Evolutionary conservation across 2,329 filamentous ascomycete genomes (phyloP).

Genomic region (Alternaria incomplexa): DNA sequence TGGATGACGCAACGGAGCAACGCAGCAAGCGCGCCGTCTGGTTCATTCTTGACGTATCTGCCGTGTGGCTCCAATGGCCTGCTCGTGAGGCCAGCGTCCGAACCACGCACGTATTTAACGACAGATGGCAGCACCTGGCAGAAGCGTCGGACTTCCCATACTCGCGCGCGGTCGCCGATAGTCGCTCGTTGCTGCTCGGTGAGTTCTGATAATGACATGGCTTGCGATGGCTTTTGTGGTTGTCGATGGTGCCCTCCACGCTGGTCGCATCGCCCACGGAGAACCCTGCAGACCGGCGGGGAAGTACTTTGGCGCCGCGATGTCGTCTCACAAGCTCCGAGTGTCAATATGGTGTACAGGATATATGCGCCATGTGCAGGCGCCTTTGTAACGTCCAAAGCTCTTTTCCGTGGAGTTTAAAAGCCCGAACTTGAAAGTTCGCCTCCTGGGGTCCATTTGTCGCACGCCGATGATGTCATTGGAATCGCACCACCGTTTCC

Average conservation of each 20-base stretch:
- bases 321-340: neutral
- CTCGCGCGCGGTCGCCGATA: constrained; percentile 5
- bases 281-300: neutral
- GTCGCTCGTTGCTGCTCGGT: constrained; percentile 9
- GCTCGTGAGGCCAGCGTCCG: neutral
- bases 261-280: neutral
- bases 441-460: neutral
- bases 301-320: neutral
- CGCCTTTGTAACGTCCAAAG: neutral
- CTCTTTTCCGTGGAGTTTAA: neutral
- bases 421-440: neutral
- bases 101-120: constrained; percentile 3
- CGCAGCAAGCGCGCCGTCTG: constrained; percentile 9
- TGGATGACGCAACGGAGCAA: constrained; percentile 9
- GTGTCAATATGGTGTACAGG: neutral
- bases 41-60: neutral
- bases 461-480: neutral
- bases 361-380: neutral
- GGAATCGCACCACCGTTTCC: neutral
- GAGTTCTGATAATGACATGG: constrained; percentile 8
- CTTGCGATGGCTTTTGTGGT: neutral
- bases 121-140: constrained; percentile 10
- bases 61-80: neutral
- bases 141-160: constrained; percentile 13
- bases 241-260: neutral